phyloP scores from a whole-genome alignment of 2,329 filamentous ascomycete genomes.

The Ophiocordyceps robertsii region DNA sequence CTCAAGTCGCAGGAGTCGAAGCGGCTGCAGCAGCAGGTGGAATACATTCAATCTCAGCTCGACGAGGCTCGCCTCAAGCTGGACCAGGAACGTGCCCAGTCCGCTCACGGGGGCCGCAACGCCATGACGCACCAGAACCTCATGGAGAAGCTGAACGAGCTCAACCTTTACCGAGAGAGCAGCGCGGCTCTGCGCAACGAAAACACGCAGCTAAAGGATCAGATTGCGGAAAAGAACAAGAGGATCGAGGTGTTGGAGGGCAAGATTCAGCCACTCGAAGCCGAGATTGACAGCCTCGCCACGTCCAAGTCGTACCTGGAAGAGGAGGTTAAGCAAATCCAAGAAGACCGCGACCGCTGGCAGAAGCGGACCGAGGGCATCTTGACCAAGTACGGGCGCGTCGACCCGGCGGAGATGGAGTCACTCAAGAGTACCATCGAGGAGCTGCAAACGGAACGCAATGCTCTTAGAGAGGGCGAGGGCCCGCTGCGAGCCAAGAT shows the following conservation, averaged over 20 bases:
- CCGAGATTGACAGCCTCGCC: constrained; percentile 68
- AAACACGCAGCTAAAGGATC: constrained; percentile 62
- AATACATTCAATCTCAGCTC: constrained; percentile 75
- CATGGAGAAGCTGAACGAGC: constrained; percentile 87
- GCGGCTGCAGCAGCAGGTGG: constrained; percentile 77
- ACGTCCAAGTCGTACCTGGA: constrained; percentile 69
- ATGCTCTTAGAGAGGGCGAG: constrained; percentile 37
- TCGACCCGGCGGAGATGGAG: constrained; percentile 87
- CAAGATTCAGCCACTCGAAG: constrained; percentile 71
- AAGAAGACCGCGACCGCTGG: constrained; percentile 87
- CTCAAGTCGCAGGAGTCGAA: constrained; percentile 79
- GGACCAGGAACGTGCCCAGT: constrained; percentile 70
- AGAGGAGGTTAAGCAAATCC: constrained; percentile 76
- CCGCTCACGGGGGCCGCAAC: constrained; percentile 58
- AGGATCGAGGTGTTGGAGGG: constrained; percentile 62
- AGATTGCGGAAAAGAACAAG: constrained; percentile 60
- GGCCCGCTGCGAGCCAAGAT: constrained; percentile 40
- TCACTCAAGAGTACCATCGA: constrained; percentile 69
- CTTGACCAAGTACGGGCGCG: constrained; percentile 86
- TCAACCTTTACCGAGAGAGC: constrained; percentile 93
- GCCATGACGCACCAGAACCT: constrained; percentile 77
- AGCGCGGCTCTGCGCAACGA: constrained; percentile 84
- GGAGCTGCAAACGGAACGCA: constrained; percentile 50
- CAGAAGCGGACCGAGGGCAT: constrained; percentile 94
- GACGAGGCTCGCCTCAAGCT: constrained; percentile 83